phyloP scores from a whole-genome alignment of 768 basidiomycete genomes.

The Agrocybe pediades region DNA sequence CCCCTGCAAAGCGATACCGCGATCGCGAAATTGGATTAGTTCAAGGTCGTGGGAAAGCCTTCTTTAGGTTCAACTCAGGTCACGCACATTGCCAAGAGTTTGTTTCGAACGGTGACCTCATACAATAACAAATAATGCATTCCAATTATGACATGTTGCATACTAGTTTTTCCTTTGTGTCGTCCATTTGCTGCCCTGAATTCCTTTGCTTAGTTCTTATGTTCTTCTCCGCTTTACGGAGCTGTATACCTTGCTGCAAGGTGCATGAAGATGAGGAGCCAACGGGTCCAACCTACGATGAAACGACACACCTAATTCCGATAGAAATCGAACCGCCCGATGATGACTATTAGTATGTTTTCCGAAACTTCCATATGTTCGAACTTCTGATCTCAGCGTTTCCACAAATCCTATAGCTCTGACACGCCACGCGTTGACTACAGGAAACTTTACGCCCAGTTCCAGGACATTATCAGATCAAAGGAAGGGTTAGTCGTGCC shows the following conservation, averaged over 20 bases:
- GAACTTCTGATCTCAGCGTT: constrained; percentile 4
- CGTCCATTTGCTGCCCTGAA: not conserved
- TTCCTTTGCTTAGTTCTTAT: constrained; percentile 16
- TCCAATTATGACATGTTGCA: too few relatives aligned
- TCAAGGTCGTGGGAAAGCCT: too few relatives aligned
- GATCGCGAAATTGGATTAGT: too few relatives aligned
- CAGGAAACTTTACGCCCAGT: constrained; percentile 51
- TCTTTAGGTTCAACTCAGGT: too few relatives aligned
- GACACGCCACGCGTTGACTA: constrained; percentile 41
- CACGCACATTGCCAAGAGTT: too few relatives aligned
- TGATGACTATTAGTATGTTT: constrained; percentile 27
- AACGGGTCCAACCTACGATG: constrained; percentile 21
- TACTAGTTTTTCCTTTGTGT: not conserved
- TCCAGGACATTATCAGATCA: constrained; percentile 57
- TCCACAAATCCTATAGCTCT: constrained; percentile 12
- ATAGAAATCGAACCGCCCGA: constrained; percentile 23
- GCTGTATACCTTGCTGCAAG: constrained; percentile 29
- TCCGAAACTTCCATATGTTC: constrained; percentile 12
- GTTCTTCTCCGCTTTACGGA: constrained; percentile 21
- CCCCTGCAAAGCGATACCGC: too few relatives aligned
- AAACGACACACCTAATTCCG: constrained; percentile 35
- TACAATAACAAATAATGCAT: not conserved
- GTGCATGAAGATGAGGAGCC: constrained; percentile 13
- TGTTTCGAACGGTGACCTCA: not conserved
- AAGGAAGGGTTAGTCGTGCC: constrained; percentile 55